Conservation (phyloP, 768 basidiomycete species). For the Dioszegia crocea region DNA sequence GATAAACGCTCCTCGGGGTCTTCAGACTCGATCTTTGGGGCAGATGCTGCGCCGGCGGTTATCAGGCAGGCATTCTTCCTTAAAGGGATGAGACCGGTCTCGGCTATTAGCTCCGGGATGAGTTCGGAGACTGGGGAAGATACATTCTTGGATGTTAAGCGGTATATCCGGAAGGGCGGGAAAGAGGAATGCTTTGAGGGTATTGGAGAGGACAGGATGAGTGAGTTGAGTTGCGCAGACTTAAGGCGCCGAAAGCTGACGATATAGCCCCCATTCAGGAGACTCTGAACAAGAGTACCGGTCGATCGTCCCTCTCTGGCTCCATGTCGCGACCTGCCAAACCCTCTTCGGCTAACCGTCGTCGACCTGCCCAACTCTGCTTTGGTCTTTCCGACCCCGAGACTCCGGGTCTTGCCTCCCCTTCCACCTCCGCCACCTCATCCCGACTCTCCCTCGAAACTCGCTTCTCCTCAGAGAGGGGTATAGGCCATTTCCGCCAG, state of each 20-base stretch:
- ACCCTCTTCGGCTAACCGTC: slow-evolving; percentile 14
- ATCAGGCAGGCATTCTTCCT: slow-evolving; percentile 24
- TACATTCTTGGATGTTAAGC: slow-evolving; percentile 24
- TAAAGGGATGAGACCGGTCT: slow-evolving; percentile 29
- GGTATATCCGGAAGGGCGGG: slow-evolving; percentile 8
- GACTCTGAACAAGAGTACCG: not conserved
- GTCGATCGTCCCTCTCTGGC: not conserved
- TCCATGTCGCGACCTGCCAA: slow-evolving; percentile 21
- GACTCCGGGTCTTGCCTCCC: slow-evolving; percentile 36
- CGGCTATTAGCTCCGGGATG: slow-evolving; percentile 19
- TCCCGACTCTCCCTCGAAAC: slow-evolving; percentile 36
- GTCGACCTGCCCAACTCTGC: slow-evolving; percentile 28
- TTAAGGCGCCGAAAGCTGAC: not conserved
- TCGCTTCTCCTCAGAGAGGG: slow-evolving; percentile 19
- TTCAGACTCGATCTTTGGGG: slow-evolving; percentile 27
- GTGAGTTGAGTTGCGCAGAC: slow-evolving; percentile 12
- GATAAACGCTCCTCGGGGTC: slow-evolving; percentile 2
- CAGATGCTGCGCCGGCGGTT: slow-evolving; percentile 1
- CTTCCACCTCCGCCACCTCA: slow-evolving; percentile 36
- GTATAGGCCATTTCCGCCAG: slow-evolving; percentile 34
- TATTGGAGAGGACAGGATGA: slow-evolving; percentile 27
- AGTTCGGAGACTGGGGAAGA: slow-evolving; percentile 23
- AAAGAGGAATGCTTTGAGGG: slow-evolving; percentile 14
- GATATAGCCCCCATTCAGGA: slow-evolving; percentile 1
- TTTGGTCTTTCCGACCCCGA: slow-evolving; percentile 10